These are phyloP conservation scores for Epichloe gansuensis DNA, from an alignment of 2,329 filamentous ascomycete species.

Conservation along the genomic window DNA sequence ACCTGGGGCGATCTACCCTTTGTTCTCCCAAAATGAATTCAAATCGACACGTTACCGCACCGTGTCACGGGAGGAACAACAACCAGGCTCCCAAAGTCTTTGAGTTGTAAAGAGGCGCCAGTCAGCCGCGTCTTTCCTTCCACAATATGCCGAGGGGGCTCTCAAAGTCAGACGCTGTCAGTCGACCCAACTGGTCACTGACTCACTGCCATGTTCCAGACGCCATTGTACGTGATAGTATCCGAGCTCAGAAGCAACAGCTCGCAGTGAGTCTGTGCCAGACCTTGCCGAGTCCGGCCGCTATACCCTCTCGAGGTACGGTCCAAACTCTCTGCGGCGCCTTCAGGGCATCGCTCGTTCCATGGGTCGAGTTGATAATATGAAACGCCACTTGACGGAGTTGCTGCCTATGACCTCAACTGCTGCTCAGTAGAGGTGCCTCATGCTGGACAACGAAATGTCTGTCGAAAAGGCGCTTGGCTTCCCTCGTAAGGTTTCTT, in stretches of 20 bases:
- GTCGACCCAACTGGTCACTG: not conserved
- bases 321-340: not conserved
- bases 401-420: too few relatives aligned
- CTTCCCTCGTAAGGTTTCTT: too few relatives aligned
- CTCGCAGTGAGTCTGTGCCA: slow-evolving; percentile 3
- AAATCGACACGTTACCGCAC: not conserved
- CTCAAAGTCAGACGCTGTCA: slow-evolving; percentile 2
- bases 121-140: not conserved
- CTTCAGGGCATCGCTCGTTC: too few relatives aligned
- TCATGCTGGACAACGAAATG: too few relatives aligned
- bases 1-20: too few relatives aligned
- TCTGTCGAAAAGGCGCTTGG: too few relatives aligned
- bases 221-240: slow-evolving; percentile 3
- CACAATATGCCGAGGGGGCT: not conserved
- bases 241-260: slow-evolving; percentile 4
- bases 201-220: not conserved
- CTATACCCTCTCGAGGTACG: not conserved
- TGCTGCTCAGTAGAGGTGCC: too few relatives aligned
- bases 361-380: too few relatives aligned
- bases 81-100: not conserved
- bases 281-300: slow-evolving; percentile 4
- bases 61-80: not conserved
- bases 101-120: not conserved
- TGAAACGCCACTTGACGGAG: too few relatives aligned
- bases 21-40: not conserved